Evolutionary conservation across 169 alveolate species (phyloP).

Genomic region (Cryptosporidium baileyi): DNA sequence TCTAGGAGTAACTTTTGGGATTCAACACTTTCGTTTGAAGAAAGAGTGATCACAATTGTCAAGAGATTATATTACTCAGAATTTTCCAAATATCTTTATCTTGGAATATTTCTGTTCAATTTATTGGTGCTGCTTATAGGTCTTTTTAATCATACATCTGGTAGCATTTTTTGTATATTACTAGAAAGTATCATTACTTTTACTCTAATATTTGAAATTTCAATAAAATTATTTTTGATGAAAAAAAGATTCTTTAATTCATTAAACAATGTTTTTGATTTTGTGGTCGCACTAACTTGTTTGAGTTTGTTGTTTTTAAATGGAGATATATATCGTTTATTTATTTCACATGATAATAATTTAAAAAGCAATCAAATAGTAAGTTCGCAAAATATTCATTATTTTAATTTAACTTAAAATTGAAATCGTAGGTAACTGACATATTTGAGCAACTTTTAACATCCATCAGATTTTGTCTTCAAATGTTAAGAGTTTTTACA

Average conservation of each 20-base stretch:
- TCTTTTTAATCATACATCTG: slow-evolving; percentile 10
- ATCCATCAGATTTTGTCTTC: slow-evolving; percentile 36
- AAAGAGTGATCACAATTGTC: slow-evolving; percentile 30
- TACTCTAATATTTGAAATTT: slow-evolving; percentile 42
- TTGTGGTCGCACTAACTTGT: slow-evolving; percentile 32
- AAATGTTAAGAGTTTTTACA: slow-evolving; percentile 30
- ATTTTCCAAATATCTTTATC: slow-evolving; percentile 39
- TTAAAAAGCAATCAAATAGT: slow-evolving; percentile 44
- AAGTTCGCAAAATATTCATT: neutral
- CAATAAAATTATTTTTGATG: slow-evolving; percentile 47
- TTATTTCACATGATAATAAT: neutral
- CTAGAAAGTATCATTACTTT: slow-evolving; percentile 27
- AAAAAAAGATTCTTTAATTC: slow-evolving; percentile 15
- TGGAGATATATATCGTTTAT: slow-evolving; percentile 52
- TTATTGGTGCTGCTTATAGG: slow-evolving; percentile 32
- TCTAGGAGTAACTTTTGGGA: neutral
- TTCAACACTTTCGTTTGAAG: slow-evolving; percentile 44
- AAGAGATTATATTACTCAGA: slow-evolving; percentile 63
- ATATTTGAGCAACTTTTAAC: slow-evolving; percentile 61
- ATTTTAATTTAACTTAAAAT: neutral
- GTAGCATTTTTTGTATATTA: slow-evolving; percentile 13
- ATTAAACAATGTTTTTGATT: slow-evolving; percentile 39
- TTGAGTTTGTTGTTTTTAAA: slow-evolving; percentile 11
- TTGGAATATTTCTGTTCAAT: slow-evolving; percentile 41
- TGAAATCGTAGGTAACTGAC: slow-evolving; percentile 5